Base-by-base conservation (phyloP, 1,139 yeast species). In the Kurtzmaniella quercitrusa region DNA sequence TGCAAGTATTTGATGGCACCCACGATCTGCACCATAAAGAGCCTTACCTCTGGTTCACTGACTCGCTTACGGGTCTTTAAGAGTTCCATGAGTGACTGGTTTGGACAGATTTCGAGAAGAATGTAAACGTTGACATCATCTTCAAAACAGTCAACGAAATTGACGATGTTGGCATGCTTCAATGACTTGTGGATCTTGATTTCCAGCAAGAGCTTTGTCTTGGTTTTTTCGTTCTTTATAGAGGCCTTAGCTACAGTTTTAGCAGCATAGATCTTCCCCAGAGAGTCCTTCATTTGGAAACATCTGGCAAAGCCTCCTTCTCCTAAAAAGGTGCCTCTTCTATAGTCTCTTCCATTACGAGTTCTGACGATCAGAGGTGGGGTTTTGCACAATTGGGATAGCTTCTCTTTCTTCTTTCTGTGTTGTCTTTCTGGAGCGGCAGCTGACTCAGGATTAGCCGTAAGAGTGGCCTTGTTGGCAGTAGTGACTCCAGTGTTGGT, bases 251-350 rank as follows among this genome's bases (percentile, higher is more conserved):
- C 98, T 38, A 94, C 95, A 0, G 98, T 94, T 60, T 94, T 94
- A 31, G 99, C 99, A 24, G 98, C 99, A 66, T 76, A 93, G 3
- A 89, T 78, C 58, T 82, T 81, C 34, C 98, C 98, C 49, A 79
- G 73, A 49, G 91, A 85, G 62, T 89, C 96, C 60, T 86, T 88
- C 75, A 94, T 94, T 64, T 93, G 97, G 68, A 94, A 94, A 63
- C 98, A 94, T 60, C 98, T 82, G 16, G 98, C 99, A 72, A 94
- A 94, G 0, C 99, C 99, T 47, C 99, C 99, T 70, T 90, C 98
- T 27, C 99, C 99, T 34, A 94, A 72, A 55, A 91, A 90, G 47
- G 76, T 77, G 2, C 98, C 98, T 60, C 98, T 81, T 56, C 88
- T 88, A 65, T 88, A 93, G 56, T 90, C 95, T 59, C 88, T 77